phyloP scores from a whole-genome alignment of 352 stramenopile species.

The Lagenidium sp. region DNA sequence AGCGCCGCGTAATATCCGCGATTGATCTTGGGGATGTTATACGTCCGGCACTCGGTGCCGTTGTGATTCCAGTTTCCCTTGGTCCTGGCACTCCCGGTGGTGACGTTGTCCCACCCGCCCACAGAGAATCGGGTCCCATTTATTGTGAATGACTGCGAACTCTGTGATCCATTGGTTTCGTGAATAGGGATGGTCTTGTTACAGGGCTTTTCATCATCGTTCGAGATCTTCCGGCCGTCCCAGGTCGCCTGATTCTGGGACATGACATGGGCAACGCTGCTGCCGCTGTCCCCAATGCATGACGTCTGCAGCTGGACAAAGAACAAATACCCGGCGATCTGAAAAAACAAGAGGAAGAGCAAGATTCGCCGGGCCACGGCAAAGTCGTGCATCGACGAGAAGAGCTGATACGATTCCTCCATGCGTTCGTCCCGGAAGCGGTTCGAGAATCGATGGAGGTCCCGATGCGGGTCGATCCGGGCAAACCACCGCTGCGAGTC shows the following conservation, averaged over 20 bases:
- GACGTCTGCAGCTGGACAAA: conserved; percentile 23
- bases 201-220: too few species aligned
- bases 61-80: too few species aligned
- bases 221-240: background rate
- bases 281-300: conserved; percentile 5
- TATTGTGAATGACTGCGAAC: too few species aligned
- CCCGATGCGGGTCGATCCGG: conserved; percentile 40
- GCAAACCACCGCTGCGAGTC: conserved; percentile 25
- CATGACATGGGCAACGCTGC: background rate
- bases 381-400: conserved; percentile 66
- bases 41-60: conserved; percentile 8
- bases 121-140: too few species aligned
- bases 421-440: conserved; percentile 57
- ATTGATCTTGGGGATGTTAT: conserved; percentile 9
- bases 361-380: conserved; percentile 43
- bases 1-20: conserved; percentile 14
- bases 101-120: too few species aligned
- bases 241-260: background rate
- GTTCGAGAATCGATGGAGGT: conserved; percentile 53
- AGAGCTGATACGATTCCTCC: conserved; percentile 75
- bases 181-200: too few species aligned
- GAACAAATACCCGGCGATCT: conserved; percentile 46
- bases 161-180: too few species aligned
- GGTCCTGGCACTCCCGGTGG: too few species aligned
- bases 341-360: conserved; percentile 44